A percentile compares a stretch with the other conserved stretches of the same genome.
Evolutionary conservation across 202 grass and related monocot genomes (phyloP).

Genomic region (Musa balbisiana): DNA sequence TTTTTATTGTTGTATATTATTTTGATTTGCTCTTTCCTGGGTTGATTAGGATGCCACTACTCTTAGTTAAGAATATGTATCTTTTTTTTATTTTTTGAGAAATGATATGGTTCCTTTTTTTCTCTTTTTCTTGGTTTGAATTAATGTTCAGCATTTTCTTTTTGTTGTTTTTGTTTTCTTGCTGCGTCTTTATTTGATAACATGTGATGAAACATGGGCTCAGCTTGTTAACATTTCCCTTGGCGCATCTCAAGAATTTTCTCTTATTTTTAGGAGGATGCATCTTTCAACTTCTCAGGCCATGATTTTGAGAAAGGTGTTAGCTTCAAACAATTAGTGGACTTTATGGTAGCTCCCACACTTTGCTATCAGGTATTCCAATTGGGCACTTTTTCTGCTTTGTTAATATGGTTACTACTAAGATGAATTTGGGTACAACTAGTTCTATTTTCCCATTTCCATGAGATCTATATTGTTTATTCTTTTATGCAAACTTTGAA

Average conservation of each 20-base stretch:
- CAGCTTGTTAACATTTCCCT: background rate
- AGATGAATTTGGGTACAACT: background rate
- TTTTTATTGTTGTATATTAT: no score
- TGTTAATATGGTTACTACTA: background rate
- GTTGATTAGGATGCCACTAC: no score
- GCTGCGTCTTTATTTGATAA: background rate
- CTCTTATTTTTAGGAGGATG: slow-evolving; percentile 29
- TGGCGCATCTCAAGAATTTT: background rate
- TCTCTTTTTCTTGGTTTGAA: no score
- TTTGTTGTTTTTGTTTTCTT: background rate
- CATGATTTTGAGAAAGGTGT: slow-evolving; percentile 42
- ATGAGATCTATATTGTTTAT: no score
- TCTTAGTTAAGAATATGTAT: no score
- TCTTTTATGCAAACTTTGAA: background rate
- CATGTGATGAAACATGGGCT: background rate
- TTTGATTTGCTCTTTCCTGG: no score
- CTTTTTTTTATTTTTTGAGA: no score
- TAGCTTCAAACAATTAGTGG: slow-evolving; percentile 53
- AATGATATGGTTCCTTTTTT: no score
- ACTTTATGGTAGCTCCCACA: slow-evolving; percentile 92
- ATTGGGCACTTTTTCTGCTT: background rate
- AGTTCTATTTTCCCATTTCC: no score
- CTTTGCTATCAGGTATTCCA: slow-evolving; percentile 91
- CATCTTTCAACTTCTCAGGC: slow-evolving; percentile 35
- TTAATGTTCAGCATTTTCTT: background rate